Evolutionary conservation across 2,329 filamentous ascomycete species (phyloP), one percentile per base, ranked within the genome.

Genomic region (Xylariaceae sp.): DNA sequence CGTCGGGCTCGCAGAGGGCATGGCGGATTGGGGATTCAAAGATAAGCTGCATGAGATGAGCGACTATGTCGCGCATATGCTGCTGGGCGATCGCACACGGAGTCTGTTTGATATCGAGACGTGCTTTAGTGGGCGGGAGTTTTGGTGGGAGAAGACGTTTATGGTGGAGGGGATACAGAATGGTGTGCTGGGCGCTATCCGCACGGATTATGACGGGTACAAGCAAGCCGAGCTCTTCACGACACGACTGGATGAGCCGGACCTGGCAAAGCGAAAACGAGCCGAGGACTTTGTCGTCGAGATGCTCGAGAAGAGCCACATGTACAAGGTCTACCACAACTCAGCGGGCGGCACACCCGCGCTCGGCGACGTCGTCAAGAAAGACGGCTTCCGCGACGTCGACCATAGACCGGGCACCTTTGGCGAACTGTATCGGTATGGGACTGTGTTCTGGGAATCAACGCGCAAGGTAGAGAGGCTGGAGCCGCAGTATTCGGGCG

Each of bases 291-390:
- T 74, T 55, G 60, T 74, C 1, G 48, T 74, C 0, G 70, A 74
- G 18, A 65, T 74, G 64, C 55, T 74, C 0, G 68, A 72, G 55
- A 66, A 71, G 13, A 73, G 71, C 37, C 67, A 72, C 51, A 74
- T 74, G 65, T 74, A 74, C 55, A 74, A 74, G 62, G 65, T 73
- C 2, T 74, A 73, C 53, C 73, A 74, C n/a, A 74, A 73, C 15
- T 73, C 73, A 2, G 69, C 69, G 0, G 69, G 67, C 2, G 70
- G 65, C 0, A 17, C 59, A 0, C 71, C 69, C 0, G 71, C 72
- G 3, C 61, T 74, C 0, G 72, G 73, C 6, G 73, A 74, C 39
- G 50, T 74, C 4, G 55, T 74, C 44, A 63, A 63, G 59, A 55
- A 48, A 56, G 55, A 67, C 2, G 68, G 59, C 2, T 68, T 66